Evolutionary conservation across 1,284 basidiomycete species (phyloP), one percentile per base, ranked within the genome.

Genomic region (Naganishia cerealis): DNA sequence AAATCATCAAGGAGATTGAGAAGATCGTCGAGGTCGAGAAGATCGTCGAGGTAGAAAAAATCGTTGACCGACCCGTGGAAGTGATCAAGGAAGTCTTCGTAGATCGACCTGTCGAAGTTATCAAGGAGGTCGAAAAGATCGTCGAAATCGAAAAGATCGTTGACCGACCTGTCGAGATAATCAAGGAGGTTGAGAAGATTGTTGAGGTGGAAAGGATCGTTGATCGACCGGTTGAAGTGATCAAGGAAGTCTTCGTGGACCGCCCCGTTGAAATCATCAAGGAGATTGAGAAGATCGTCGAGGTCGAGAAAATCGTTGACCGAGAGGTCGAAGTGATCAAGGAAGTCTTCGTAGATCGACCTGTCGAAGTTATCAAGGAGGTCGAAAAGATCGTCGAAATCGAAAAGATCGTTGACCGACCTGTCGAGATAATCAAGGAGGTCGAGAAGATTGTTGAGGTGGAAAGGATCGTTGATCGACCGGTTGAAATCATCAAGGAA

Each of bases 231-330:
- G n/a, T n/a, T 57, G 75, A 77, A 48, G 72, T 76, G 5, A 72
- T 73, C 70, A 75, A 73, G 70, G 70, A 71, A 12, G 77, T 81
- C 24, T 40, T 70, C 16, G 76, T 81, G 18, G 73, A 69, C 72
- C 39, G 68, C 69, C 70, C 83, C 69, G 73, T 74, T 65, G 68
- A 67, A 42, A 36, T 79, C 46, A 73, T 75, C 63, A 71, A 73
- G n/a, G n/a, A 66, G 15, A 78, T 52, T 70, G 42, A 73, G 21
- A 73, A 73, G 71, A 67, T 63, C 16, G 72, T 77, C 67, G 9
- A 73, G 75, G n/a, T n/a, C n/a, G n/a, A n/a, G n/a, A 29, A 50
- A n/a, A 46, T 59, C 3, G 70, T 72, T 29, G 68, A 71, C 40
- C 67, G 67, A 40, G 57, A 71, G 56, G 73, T 75, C 10, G 66